These are phyloP conservation scores for Diaporthe sp. DNA, from an alignment of 2,329 filamentous ascomycete species.

Conservation along the genomic window DNA sequence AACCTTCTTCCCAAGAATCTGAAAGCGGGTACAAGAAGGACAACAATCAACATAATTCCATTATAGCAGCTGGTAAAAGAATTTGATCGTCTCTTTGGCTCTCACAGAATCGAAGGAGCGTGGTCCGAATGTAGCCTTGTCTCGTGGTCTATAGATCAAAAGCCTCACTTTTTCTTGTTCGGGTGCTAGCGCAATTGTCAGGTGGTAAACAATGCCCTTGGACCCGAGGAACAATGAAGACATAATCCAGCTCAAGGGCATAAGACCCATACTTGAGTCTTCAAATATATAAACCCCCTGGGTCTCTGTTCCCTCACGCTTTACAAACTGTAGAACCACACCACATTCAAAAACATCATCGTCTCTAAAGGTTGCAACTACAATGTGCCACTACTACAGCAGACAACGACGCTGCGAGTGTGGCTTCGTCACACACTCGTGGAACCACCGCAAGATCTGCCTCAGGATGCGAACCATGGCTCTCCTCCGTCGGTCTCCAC, in stretches of 20 bases:
- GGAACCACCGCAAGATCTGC: neutral
- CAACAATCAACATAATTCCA: no score
- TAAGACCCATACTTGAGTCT: neutral
- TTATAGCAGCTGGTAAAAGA: no score
- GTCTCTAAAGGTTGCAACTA: neutral
- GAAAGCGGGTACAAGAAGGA: no score
- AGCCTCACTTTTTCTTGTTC: slow-evolving; percentile 2
- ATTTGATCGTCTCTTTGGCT: neutral
- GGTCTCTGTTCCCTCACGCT: no score
- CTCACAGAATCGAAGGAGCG: no score
- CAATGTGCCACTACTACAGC: neutral
- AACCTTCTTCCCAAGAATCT: no score
- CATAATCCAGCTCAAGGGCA: no score
- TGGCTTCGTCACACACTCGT: neutral
- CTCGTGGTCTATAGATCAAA: neutral
- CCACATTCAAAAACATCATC: neutral
- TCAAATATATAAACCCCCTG: neutral
- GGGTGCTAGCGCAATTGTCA: neutral
- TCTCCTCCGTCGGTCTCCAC: neutral
- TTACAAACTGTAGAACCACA: neutral
- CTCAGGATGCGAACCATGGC: neutral
- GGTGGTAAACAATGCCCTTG: neutral
- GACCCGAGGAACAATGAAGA: neutral
- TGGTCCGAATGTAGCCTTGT: neutral
- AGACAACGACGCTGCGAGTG: neutral